A percentile compares a stretch with the other conserved stretches of the same genome.
These are phyloP conservation scores for Penicillium hordei DNA, from an alignment of 2,329 filamentous ascomycete genomes.

Conservation along the genomic window DNA sequence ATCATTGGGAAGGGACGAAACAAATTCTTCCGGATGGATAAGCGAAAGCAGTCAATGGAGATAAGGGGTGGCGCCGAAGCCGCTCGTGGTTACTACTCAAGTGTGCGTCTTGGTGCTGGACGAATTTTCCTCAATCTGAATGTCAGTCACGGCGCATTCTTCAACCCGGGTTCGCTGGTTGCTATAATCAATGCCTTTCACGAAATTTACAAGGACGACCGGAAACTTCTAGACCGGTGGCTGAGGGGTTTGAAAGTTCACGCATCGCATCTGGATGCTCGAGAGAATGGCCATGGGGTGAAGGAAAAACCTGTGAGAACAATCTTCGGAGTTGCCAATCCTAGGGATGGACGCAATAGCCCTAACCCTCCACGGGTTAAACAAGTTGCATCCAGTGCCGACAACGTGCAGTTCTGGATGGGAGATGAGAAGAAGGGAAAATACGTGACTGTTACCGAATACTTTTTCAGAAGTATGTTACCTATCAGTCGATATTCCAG, in stretches of 20 bases:
- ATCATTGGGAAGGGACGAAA: conserved; percentile 18
- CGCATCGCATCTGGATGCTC: conserved; percentile 5
- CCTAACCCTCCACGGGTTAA: conserved; percentile 3
- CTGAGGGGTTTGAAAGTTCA: conserved; percentile 17
- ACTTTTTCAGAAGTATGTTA: conserved; percentile 23
- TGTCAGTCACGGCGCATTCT: conserved; percentile 24
- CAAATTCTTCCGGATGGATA: conserved; percentile 21
- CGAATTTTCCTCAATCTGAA: conserved; percentile 21
- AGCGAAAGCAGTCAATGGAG: conserved; percentile 2
- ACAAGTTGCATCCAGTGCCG: conserved; percentile 3
- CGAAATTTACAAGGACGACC: neutral
- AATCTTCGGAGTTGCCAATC: conserved; percentile 15
- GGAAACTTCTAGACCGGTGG: conserved; percentile 4
- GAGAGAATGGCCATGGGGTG: neutral
- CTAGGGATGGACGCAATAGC: conserved; percentile 8
- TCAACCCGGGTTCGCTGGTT: neutral
- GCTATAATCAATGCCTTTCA: neutral
- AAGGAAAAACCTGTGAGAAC: neutral
- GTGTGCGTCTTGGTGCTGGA: conserved; percentile 17
- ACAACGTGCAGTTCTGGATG: conserved; percentile 15
- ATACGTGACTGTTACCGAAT: conserved; percentile 24
- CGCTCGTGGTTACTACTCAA: conserved; percentile 21
- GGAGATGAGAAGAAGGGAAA: neutral
- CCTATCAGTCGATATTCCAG: neutral
- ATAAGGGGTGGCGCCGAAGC: conserved; percentile 18